A percentile compares a stretch with the other conserved stretches of the same genome.
These are phyloP conservation scores for Balakata baccata DNA, from an alignment of 345 rosid genomes.

Conservation along the genomic window DNA sequence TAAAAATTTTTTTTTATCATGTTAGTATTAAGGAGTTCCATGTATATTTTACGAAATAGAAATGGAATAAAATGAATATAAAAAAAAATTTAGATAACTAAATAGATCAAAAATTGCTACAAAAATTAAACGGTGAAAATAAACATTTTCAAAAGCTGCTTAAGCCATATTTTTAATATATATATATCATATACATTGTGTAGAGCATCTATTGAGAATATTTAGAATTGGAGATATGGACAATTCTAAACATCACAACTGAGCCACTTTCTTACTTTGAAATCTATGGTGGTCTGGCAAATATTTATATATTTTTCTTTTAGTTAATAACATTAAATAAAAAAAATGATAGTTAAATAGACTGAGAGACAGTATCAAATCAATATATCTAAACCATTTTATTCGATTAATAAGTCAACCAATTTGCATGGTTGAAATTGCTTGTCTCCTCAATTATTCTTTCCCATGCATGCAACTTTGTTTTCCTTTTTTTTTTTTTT, in stretches of 20 bases:
- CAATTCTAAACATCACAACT: slow-evolving; percentile 6
- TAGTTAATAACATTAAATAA: no score
- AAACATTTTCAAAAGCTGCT: no score
- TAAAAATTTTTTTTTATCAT: no score
- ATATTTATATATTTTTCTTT: neutral
- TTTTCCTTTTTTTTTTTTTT: no score
- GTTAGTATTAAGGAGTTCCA: no score
- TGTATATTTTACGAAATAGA: no score
- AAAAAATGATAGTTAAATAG: neutral
- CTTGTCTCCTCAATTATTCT: neutral
- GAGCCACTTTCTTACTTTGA: slow-evolving; percentile 18
- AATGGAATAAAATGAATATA: no score
- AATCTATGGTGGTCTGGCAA: slow-evolving; percentile 10
- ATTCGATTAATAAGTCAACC: slow-evolving; percentile 5
- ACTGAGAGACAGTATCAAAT: neutral
- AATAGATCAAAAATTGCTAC: no score
- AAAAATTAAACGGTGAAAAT: no score
- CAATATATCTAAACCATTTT: neutral
- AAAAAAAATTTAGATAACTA: no score
- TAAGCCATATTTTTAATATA: neutral
- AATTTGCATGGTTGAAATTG: neutral
- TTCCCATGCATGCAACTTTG: neutral
- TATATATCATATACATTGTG: neutral
- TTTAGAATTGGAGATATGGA: slow-evolving; percentile 16
- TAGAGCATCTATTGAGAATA: neutral